Conservation (phyloP, 441 rosid species). For the Macaranga tanarius region DNA sequence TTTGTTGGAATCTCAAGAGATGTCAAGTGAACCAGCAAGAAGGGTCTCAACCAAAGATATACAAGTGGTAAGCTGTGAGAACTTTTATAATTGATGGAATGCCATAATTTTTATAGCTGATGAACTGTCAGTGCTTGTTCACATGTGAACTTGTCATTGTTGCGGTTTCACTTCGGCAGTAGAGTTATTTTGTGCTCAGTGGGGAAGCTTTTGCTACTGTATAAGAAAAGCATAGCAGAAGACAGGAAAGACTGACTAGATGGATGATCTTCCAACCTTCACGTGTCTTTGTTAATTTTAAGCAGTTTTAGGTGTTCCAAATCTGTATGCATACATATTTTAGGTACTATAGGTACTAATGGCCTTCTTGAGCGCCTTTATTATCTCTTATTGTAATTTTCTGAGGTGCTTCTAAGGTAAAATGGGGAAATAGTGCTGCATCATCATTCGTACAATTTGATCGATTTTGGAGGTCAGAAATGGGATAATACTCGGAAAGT, state of each 20-base stretch:
- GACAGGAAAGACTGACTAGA: not conserved
- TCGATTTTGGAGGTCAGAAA: not conserved
- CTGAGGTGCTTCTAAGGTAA: not conserved
- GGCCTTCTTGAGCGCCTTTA: not conserved
- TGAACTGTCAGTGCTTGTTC: not conserved
- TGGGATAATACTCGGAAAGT: not conserved
- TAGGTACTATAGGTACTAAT: not conserved
- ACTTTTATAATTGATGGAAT: not conserved
- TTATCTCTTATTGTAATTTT: not conserved
- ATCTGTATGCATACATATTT: not conserved
- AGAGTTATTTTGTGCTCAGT: not conserved
- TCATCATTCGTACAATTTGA: not conserved
- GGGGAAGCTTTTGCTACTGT: not conserved
- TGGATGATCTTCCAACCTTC: not conserved
- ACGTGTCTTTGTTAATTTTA: not conserved
- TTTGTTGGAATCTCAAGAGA: constrained; percentile 30
- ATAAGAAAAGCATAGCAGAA: not conserved
- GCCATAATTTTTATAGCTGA: not conserved
- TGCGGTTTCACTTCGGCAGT: not conserved
- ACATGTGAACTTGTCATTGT: not conserved
- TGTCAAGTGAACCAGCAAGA: constrained; percentile 75
- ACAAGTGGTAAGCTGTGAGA: constrained; percentile 56
- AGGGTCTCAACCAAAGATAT: constrained; percentile 89
- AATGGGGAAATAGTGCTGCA: not conserved
- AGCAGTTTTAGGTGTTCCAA: not conserved